A percentile compares a stretch with the other conserved stretches of the same genome.
Conservation (phyloP, 441 rosid species). For the Populus hybrid region DNA sequence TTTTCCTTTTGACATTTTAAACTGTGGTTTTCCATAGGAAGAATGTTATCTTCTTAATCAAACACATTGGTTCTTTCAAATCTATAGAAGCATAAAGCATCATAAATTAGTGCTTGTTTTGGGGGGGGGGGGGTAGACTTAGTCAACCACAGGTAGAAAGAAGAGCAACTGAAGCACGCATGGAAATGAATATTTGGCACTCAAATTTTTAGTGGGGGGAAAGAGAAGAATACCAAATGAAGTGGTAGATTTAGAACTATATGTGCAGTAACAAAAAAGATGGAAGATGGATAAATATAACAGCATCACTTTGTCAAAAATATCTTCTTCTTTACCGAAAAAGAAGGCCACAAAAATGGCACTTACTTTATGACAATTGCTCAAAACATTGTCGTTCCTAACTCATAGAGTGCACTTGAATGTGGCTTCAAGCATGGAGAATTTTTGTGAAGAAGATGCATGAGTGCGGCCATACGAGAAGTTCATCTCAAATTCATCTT, state of each 20-base stretch:
- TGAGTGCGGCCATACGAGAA: background rate
- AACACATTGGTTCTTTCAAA: background rate
- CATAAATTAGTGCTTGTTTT: background rate
- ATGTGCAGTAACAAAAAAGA: background rate
- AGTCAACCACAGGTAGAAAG: background rate
- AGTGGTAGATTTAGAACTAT: background rate
- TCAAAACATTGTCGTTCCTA: background rate
- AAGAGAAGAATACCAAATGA: background rate
- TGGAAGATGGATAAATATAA: background rate
- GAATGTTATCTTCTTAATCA: background rate
- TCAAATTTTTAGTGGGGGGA: background rate
- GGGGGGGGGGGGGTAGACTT: background rate
- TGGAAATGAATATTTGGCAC: background rate
- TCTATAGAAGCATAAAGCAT: background rate
- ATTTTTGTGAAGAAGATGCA: constrained; percentile 3
- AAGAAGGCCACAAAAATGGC: background rate
- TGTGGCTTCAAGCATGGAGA: background rate
- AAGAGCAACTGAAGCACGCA: background rate
- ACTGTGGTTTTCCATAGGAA: constrained; percentile 5
- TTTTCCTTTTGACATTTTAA: background rate
- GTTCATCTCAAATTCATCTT: background rate
- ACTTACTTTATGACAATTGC: background rate
- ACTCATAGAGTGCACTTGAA: background rate
- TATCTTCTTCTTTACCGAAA: background rate
- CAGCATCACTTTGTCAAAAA: background rate